These are phyloP conservation scores for Mycena metata DNA, from an alignment of 768 basidiomycete species.

Conservation along the genomic window DNA sequence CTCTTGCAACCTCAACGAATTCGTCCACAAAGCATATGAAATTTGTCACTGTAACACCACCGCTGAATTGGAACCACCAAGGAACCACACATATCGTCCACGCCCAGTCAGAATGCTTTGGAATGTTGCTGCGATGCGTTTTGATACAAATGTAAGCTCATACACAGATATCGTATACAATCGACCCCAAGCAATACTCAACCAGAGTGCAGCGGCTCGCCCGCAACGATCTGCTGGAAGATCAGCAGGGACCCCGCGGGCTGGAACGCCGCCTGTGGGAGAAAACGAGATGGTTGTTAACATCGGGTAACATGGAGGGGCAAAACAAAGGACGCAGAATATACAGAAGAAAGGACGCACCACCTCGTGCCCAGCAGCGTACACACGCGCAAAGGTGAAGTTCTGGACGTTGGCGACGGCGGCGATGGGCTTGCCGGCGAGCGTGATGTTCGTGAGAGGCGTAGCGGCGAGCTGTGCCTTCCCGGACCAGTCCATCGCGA, in stretches of 20 bases:
- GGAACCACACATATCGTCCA: no score
- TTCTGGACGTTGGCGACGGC: slow-evolving; percentile 74
- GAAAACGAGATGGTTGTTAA: neutral
- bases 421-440: slow-evolving; percentile 64
- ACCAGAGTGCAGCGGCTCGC: slow-evolving; percentile 68
- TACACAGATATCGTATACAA: no score
- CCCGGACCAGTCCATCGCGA: slow-evolving; percentile 61
- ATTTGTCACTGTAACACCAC: no score
- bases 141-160: no score
- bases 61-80: no score
- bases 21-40: no score
- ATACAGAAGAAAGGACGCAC: slow-evolving; percentile 45
- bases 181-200: slow-evolving; percentile 21
- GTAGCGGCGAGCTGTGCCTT: slow-evolving; percentile 52
- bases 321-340: neutral
- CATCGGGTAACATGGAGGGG: no score
- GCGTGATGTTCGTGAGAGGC: slow-evolving; percentile 67
- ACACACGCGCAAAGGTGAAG: slow-evolving; percentile 77
- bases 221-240: slow-evolving; percentile 66
- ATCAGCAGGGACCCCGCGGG: slow-evolving; percentile 70
- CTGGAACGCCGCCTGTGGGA: slow-evolving; percentile 68
- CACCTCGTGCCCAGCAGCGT: slow-evolving; percentile 71
- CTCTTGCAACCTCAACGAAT: no score
- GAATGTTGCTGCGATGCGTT: no score
- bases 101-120: no score